Evolutionary conservation across 768 basidiomycete species (phyloP), one percentile per base, ranked within the genome.

Genomic region (Trametopsis cervina): DNA sequence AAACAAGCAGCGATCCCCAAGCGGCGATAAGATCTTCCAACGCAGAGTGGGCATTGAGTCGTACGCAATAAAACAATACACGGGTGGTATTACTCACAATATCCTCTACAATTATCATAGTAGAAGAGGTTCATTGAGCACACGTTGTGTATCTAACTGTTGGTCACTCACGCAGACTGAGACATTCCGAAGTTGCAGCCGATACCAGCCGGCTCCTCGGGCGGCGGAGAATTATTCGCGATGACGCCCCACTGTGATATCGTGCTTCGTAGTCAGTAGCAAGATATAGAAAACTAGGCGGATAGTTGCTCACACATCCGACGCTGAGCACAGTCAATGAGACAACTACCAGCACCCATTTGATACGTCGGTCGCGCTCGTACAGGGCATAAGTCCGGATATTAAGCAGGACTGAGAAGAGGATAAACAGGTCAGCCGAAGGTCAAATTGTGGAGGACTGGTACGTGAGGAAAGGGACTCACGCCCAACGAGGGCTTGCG

Each of bases 381-480:
- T 53, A 53, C 41, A 53, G 20, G 1, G 51, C 51, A 27, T 49
- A 53, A 11, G 51, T 53, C 3, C 47, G 46, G 29, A 53, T 37
- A 35, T 38, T 40, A 22, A 53, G 47, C 24, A 53, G n/a, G 17
- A 44, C 51, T 53, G 35, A 3, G 24, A 22, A 7, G 22, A 44
- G 22, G n/a, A 12, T 44, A 4, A 37, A 20, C 36, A 7, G n/a
- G 12, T 20, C 2, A n/a, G n/a, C n/a, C n/a, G 4, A 42, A 4
- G 23, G n/a, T 15, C 4, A 20, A 27, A 25, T 10, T 35, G 11
- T 25, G 4, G 20, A 25, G n/a, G 13, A 38, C 4, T 12, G 21
- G 22, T 38, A 45, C 23, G 20, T 7, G 5, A 11, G 17, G 17
- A 7, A 9, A 4, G 26, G 7, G 17, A 15, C 49, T 36, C 27